These are phyloP conservation scores for Thelonectria olida DNA, from an alignment of 2,329 filamentous ascomycete species.

Conservation along the genomic window DNA sequence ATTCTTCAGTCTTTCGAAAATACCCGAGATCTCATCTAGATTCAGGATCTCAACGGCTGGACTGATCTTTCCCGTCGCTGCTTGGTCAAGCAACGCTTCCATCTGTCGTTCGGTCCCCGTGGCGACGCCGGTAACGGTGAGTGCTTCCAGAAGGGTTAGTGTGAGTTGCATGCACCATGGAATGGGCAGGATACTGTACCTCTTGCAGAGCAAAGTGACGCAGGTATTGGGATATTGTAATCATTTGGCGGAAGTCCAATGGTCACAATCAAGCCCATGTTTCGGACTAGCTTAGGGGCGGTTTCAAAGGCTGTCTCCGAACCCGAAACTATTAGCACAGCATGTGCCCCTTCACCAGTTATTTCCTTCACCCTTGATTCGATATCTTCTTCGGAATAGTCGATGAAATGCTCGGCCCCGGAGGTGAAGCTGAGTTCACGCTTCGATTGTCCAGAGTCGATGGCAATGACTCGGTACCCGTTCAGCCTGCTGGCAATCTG, in stretches of 20 bases:
- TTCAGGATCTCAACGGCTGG: conserved; percentile 18
- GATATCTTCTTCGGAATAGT: conserved; percentile 35
- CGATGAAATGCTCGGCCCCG: conserved; percentile 41
- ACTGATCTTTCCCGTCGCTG: background rate
- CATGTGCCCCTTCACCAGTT: conserved; percentile 40
- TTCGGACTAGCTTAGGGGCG: conserved; percentile 36
- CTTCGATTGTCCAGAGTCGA: conserved; percentile 39
- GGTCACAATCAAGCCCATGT: conserved; percentile 37
- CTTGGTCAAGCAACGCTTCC: conserved; percentile 21
- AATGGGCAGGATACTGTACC: background rate
- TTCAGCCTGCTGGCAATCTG: conserved; percentile 40
- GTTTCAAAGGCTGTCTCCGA: conserved; percentile 36
- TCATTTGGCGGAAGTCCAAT: conserved; percentile 41
- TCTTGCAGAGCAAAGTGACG: conserved; percentile 34
- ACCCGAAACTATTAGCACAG: conserved; percentile 38
- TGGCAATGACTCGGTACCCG: conserved; percentile 37
- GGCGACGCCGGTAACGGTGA: conserved; percentile 29
- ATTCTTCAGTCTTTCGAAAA: conserved; percentile 17
- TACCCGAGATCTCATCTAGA: conserved; percentile 8
- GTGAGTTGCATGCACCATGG: rapidly evolving
- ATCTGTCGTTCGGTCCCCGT: conserved; percentile 34
- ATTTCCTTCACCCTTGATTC: conserved; percentile 33
- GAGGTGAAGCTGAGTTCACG: conserved; percentile 32
- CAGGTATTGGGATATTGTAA: conserved; percentile 38
- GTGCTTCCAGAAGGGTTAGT: conserved; percentile 3